Evolutionary conservation across 2,329 filamentous ascomycete species (phyloP), one percentile per base, ranked within the genome.

Genomic region (Aureobasidium sp.): DNA sequence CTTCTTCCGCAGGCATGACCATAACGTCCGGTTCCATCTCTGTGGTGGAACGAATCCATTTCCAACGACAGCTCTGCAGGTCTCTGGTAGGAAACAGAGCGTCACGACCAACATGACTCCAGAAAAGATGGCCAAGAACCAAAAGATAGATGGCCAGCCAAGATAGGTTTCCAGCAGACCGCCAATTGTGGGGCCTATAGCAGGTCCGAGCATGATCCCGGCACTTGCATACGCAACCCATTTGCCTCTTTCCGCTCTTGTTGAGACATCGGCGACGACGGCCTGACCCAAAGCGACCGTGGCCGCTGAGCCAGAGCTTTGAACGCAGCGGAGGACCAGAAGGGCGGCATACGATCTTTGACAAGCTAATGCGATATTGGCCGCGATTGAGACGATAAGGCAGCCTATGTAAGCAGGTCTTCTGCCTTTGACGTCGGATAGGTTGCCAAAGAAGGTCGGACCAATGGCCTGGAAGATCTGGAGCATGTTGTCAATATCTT

Each of bases 381-480:
- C 75, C 5, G 52, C 62, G n/a, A 77, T 73, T 59, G 78, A 79
- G 37, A 78, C 69, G 20, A 68, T 58, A 63, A 79, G 77, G 45
- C 75, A 76, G 42, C 79, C 66, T 12, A 82, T 68, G 66, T 81
- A 82, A 3, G 79, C 78, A 12, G 79, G 79, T 62, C 80, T 73
- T 62, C 80, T 73, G n/a, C 80, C 80, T 47, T 75, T 74, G 52
- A 75, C 77, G 65, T 82, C 80, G 4, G 79, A 76, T 49, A 82
- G 75, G 52, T 78, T 78, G 5, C 78, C 80, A 63, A 81, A 74
- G 22, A 82, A 75, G 66, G 80, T 79, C 20, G 80, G 80, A 1
- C 78, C 76, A 15, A 84, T 70, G 3, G 79, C 82, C 74, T 84
- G 81, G 39, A 82, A 76, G 42, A 82, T 79, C 76, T 77, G 27